Evolutionary conservation across 768 basidiomycete genomes (phyloP), one percentile per base, ranked within the genome.

Genomic region (Lactarius psammicola): DNA sequence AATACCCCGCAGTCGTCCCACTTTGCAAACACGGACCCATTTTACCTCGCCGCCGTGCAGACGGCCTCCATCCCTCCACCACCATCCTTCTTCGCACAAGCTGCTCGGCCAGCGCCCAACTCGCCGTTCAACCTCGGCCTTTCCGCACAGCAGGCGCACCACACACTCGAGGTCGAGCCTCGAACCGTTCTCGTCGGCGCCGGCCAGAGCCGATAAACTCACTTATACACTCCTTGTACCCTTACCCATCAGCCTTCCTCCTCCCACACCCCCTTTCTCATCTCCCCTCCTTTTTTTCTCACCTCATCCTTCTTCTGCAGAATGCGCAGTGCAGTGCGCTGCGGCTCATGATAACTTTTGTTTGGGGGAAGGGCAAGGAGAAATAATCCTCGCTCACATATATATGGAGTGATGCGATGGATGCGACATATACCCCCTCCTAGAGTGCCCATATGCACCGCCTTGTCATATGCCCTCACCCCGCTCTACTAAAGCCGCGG

Each of bases 11-110:
- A 56, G 56, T 69, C 72, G 49, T 71, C 74, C 42, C 69, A 74
- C n/a, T 82, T 82, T 71, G 73, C 80, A 1, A 78, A 80, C 59
- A 79, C 81, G 13, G 82, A 83, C 67, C 82, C 81, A n/a, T 82
- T 82, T 72, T 82, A 80, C 69, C 69, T 81, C 64, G 80, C 82
- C 26, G 77, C 77, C 28, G 70, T 74, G n/a, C 81, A 81, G 67
- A 64, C 77, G 7, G 38, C 63, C 9, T 28, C 57, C 34, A 58
- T 36, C 23, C 38, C 54, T 10, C 38, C 61, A 2, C 26, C 69
- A 15, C 56, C 69, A 5, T 65, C 68, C 20, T 69, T 65, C 59
- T 70, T 70, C 33, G 64, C 64, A 4, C 69, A 70, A 18, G 54
- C 62, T 8, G 67, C 51, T 2, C 64, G 67, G 20, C 69, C 64